phyloP scores from a whole-genome alignment of 148 eudicot genomes.

The Euryodendron excelsum region DNA sequence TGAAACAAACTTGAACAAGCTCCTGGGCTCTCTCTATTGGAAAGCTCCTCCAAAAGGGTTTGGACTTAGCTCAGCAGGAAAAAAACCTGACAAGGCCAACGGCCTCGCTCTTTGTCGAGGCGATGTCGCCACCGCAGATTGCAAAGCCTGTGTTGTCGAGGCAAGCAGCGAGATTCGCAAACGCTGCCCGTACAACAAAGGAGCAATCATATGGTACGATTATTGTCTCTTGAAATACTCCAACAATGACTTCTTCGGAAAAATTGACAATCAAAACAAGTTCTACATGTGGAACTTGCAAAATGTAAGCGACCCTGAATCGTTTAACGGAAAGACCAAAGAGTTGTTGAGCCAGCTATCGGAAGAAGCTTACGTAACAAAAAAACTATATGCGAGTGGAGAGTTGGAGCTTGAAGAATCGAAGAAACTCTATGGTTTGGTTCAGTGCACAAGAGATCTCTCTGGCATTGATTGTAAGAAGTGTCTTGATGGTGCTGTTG shows the following conservation, averaged over 20 bases:
- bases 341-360: constrained; percentile 17
- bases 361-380: constrained; percentile 1
- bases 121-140: not conserved
- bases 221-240: not conserved
- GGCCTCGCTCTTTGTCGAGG: not conserved
- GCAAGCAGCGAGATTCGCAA: not conserved
- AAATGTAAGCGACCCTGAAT: constrained; percentile 8
- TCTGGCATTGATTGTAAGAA: constrained; percentile 17
- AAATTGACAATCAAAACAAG: too few species aligned
- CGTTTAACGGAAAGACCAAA: constrained; percentile 22
- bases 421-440: constrained; percentile 33
- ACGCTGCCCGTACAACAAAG: not conserved
- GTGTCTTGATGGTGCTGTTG: constrained; percentile 20
- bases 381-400: constrained; percentile 22
- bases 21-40: too few species aligned
- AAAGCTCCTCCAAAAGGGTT: too few species aligned
- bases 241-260: not conserved
- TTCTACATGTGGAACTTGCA: too few species aligned
- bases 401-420: constrained; percentile 17
- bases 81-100: not conserved
- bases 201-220: not conserved
- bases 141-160: not conserved
- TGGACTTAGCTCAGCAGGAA: too few species aligned
- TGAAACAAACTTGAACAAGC: too few species aligned
- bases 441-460: constrained; percentile 38